Percentiles rank a stretch among this genome's conserved stretches.
Evolutionary conservation across 116 monocot species (phyloP).

Genomic region (Dioscorea cayenensis): DNA sequence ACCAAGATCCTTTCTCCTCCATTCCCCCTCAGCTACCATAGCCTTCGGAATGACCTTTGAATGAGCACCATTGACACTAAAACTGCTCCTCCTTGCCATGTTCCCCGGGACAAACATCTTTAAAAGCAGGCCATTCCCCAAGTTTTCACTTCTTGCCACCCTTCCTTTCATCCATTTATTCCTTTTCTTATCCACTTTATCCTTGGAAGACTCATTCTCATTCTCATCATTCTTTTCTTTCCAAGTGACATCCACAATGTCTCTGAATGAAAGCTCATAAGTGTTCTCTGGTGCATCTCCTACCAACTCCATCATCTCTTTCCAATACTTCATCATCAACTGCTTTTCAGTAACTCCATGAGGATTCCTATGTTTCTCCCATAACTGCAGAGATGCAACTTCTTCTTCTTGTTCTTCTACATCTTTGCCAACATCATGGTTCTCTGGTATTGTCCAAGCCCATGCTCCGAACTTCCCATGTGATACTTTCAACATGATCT

Average conservation of each 20-base stretch:
- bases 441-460: neutral
- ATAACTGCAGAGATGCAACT: neutral
- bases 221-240: neutral
- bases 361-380: neutral
- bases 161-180: neutral
- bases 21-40: neutral
- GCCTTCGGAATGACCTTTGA: neutral
- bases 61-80: neutral
- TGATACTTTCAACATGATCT: neutral
- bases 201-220: neutral
- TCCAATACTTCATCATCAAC: neutral
- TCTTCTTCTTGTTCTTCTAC: neutral
- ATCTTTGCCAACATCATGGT: neutral
- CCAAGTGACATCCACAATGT: neutral
- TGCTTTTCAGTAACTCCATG: neutral
- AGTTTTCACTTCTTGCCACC: neutral
- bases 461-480: neutral
- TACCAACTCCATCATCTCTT: neutral
- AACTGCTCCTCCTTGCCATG: neutral
- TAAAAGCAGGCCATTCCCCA: neutral
- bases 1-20: neutral
- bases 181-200: neutral
- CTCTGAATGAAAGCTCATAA: neutral
- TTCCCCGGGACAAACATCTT: neutral
- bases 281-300: neutral